phyloP scores from a whole-genome alignment of 441 rosid species.

The Aquilaria agallochum region DNA sequence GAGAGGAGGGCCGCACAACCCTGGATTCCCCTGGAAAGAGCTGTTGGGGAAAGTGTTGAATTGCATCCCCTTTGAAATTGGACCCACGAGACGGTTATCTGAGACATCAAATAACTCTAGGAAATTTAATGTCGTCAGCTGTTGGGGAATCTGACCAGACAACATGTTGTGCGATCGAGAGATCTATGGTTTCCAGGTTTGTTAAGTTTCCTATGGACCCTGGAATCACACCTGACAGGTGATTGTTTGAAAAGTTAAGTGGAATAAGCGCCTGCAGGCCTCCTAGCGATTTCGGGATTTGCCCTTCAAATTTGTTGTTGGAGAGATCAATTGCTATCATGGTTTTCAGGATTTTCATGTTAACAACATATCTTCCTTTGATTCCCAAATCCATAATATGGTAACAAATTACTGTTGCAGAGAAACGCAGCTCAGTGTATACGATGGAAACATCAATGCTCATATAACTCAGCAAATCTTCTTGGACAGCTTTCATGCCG shows the following conservation, averaged over 20 bases:
- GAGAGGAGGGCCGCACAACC: constrained; percentile 16
- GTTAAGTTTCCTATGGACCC: constrained; percentile 15
- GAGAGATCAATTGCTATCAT: constrained; percentile 25
- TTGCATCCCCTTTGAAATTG: constrained; percentile 28
- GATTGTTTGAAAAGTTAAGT: constrained; percentile 36
- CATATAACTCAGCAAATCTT: not conserved
- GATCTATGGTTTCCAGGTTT: constrained; percentile 25
- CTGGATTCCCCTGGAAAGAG: constrained; percentile 16
- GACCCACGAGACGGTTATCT: constrained; percentile 25
- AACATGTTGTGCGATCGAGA: constrained; percentile 31
- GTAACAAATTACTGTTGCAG: no score
- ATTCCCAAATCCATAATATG: no score
- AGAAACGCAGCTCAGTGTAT: no score
- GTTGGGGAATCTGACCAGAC: constrained; percentile 25
- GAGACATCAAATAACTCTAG: constrained; percentile 20
- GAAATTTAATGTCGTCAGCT: constrained; percentile 19
- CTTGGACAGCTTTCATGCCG: not conserved
- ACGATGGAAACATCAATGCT: not conserved
- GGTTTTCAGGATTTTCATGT: constrained; percentile 5
- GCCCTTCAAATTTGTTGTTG: constrained; percentile 24
- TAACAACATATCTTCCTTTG: constrained; percentile 24
- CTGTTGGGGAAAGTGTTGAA: constrained; percentile 18
- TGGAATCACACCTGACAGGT: constrained; percentile 21
- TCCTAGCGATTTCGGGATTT: constrained; percentile 21
- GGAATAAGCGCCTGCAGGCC: constrained; percentile 18